phyloP scores from a whole-genome alignment of 306 rosid species.

The Fragaria ananassa region DNA sequence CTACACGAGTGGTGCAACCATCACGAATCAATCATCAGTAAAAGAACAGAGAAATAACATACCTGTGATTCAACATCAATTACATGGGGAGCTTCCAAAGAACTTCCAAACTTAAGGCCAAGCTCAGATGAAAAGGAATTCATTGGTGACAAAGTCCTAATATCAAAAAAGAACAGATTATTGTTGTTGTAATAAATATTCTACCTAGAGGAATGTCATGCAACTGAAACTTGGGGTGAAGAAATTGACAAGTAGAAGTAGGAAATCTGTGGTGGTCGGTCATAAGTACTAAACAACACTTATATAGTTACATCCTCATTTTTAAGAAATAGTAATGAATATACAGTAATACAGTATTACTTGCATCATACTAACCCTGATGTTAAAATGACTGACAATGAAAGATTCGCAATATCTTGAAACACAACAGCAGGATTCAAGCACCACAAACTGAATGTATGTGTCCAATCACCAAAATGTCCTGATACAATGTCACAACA shows the following conservation, averaged over 20 bases:
- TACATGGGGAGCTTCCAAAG: conserved; percentile 94
- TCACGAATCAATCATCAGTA: conserved; percentile 21
- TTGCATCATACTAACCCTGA: conserved; percentile 59
- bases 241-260: neutral
- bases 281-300: neutral
- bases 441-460: conserved; percentile 90
- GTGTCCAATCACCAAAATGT: conserved; percentile 65
- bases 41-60: conserved; percentile 19
- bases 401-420: conserved; percentile 79
- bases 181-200: conserved; percentile 1
- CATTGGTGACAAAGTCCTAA: conserved; percentile 93
- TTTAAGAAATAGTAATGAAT: neutral
- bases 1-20: conserved; percentile 27
- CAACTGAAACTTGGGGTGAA: neutral
- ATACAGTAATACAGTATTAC: neutral
- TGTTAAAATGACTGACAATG: conserved; percentile 83
- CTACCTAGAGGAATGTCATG: neutral
- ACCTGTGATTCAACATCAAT: conserved; percentile 87
- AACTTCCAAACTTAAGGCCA: conserved; percentile 79
- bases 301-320: neutral
- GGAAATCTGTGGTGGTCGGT: conserved; percentile 1
- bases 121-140: conserved; percentile 90
- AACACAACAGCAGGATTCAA: conserved; percentile 94
- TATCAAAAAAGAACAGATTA: conserved; percentile 23
- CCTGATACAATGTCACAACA: conserved; percentile 48